These are phyloP conservation scores for Aurifilum marmelostoma DNA, from an alignment of 2,329 filamentous ascomycete genomes.

Conservation along the genomic window DNA sequence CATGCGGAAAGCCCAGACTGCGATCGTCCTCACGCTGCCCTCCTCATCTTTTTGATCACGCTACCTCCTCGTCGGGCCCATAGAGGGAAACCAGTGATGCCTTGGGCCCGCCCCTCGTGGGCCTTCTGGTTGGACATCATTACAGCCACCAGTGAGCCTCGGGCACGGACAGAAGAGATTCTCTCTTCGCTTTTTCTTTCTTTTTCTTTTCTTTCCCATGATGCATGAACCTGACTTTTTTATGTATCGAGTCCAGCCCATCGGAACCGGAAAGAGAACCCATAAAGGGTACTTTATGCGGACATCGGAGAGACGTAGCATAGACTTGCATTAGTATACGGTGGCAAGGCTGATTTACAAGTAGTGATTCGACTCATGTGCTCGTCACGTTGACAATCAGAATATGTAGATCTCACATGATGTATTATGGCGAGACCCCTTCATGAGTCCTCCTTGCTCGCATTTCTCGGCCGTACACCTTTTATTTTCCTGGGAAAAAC, in stretches of 20 bases:
- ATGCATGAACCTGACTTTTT: background rate
- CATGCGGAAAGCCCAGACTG: background rate
- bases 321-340: background rate
- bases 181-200: too few relatives aligned
- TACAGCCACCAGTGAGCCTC: background rate
- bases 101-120: constrained; percentile 27
- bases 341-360: background rate
- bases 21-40: background rate
- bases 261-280: background rate
- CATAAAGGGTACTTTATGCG: background rate
- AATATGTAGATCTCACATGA: background rate
- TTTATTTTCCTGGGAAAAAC: too few relatives aligned
- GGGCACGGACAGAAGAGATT: background rate
- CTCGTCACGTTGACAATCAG: background rate
- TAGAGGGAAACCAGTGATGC: constrained; percentile 9
- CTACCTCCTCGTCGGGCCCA: background rate
- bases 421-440: background rate
- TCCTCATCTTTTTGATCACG: constrained; percentile 18
- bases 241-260: background rate
- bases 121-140: constrained; percentile 29
- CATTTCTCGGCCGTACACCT: too few relatives aligned
- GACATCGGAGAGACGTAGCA: background rate
- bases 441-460: too few relatives aligned
- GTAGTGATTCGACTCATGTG: background rate
- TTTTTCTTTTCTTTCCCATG: too few relatives aligned